Percentiles rank a stretch among this genome's conserved stretches.
phyloP scores from a whole-genome alignment of 2,329 filamentous ascomycete genomes.

The Alternaria viburni region DNA sequence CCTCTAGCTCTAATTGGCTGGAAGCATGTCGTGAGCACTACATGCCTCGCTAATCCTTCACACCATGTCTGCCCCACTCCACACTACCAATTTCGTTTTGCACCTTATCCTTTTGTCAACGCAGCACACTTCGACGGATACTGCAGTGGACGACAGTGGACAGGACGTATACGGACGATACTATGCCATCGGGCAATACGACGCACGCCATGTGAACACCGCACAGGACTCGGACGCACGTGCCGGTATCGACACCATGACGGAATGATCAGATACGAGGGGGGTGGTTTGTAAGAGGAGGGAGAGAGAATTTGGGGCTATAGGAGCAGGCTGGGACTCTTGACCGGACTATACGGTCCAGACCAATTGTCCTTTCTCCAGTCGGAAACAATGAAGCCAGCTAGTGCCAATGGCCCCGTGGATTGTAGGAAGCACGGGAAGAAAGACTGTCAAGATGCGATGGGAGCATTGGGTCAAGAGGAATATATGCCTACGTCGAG shows the following conservation, averaged over 20 bases:
- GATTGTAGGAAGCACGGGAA: background rate
- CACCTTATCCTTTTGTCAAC: background rate
- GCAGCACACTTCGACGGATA: background rate
- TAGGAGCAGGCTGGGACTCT: too few species aligned
- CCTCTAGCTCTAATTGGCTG: conserved; percentile 1
- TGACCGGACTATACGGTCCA: too few species aligned
- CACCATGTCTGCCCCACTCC: conserved; percentile 8
- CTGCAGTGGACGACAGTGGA: background rate
- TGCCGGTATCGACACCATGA: background rate
- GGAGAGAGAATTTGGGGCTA: background rate
- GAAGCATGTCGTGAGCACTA: background rate
- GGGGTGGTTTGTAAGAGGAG: background rate
- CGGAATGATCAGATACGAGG: background rate
- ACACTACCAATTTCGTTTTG: conserved; percentile 6
- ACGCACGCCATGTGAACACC: background rate
- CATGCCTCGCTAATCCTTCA: conserved; percentile 9
- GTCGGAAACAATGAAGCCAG: background rate
- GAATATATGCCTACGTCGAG: background rate
- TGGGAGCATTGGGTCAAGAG: background rate
- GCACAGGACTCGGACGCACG: background rate
- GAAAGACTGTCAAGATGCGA: background rate
- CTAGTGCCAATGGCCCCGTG: background rate
- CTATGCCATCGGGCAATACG: background rate
- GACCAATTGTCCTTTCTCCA: too few species aligned
- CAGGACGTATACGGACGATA: background rate